These are phyloP conservation scores for Ceratocystis albifundus DNA, from an alignment of 2,329 filamentous ascomycete species.

Conservation along the genomic window DNA sequence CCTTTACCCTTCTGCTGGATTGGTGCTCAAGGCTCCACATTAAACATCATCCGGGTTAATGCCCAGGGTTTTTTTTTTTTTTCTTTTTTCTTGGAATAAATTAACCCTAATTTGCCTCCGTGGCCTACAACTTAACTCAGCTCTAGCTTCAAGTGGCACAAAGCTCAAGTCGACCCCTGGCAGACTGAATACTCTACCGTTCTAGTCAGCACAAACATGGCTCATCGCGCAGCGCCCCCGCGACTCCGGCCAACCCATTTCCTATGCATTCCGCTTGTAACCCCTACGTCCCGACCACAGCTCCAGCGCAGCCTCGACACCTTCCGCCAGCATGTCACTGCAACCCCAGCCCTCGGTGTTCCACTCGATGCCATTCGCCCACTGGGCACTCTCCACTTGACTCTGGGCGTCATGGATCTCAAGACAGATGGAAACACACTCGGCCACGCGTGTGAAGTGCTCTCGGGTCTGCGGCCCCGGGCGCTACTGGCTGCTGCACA, in stretches of 20 bases:
- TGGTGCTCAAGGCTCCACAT: neutral
- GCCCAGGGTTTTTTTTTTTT: neutral
- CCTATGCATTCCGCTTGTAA: conserved; percentile 62
- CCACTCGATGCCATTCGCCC: conserved; percentile 61
- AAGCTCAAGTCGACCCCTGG: neutral
- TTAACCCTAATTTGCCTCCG: neutral
- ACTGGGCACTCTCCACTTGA: conserved; percentile 70
- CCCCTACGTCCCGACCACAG: conserved; percentile 47
- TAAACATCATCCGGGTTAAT: neutral
- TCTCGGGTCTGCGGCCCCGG: conserved; percentile 28
- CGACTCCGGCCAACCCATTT: conserved; percentile 55
- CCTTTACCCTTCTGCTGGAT: neutral
- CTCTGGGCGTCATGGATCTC: conserved; percentile 75
- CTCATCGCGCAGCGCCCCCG: neutral
- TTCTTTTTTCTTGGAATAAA: no score
- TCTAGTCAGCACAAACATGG: neutral
- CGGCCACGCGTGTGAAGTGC: conserved; percentile 29
- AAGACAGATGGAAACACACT: neutral
- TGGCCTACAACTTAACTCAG: neutral
- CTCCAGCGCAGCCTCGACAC: conserved; percentile 49
- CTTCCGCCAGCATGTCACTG: conserved; percentile 49
- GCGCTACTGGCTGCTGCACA: conserved; percentile 17
- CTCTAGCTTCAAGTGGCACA: neutral
- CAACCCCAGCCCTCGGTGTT: conserved; percentile 36
- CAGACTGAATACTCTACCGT: no score